Evolutionary conservation across 2,329 filamentous ascomycete species (phyloP).

Genomic region (Alternaria tenuissima): DNA sequence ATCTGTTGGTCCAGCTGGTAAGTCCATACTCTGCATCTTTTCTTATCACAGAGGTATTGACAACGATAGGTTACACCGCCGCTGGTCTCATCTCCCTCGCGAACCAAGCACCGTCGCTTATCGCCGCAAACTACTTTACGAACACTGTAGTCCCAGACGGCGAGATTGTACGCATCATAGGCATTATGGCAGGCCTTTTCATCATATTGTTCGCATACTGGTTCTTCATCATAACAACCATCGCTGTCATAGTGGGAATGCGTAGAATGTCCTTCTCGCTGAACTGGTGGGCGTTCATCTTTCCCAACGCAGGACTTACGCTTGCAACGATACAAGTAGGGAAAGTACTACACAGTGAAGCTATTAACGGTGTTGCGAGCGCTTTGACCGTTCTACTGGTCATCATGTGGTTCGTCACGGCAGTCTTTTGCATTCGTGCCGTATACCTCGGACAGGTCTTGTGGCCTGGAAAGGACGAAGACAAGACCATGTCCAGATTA

Average conservation of each 20-base stretch:
- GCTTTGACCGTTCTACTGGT: constrained; percentile 66
- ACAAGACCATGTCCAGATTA: constrained; percentile 39
- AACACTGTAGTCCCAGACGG: constrained; percentile 42
- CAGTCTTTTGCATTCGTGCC: constrained; percentile 59
- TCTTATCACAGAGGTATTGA: constrained; percentile 64
- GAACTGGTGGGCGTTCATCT: constrained; percentile 68
- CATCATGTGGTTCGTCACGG: constrained; percentile 63
- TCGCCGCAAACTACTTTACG: constrained; percentile 48
- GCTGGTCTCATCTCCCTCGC: constrained; percentile 58
- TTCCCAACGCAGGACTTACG: constrained; percentile 71
- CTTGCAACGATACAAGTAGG: constrained; percentile 67
- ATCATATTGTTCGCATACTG: constrained; percentile 60
- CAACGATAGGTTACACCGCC: constrained; percentile 52
- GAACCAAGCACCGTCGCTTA: constrained; percentile 47
- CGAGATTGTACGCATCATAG: constrained; percentile 52
- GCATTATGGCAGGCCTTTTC: constrained; percentile 57
- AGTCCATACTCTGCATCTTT: constrained; percentile 60
- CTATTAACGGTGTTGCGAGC: constrained; percentile 62
- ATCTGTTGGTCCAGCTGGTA: constrained; percentile 55
- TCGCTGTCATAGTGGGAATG: constrained; percentile 50
- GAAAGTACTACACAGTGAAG: constrained; percentile 60
- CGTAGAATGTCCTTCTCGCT: constrained; percentile 51
- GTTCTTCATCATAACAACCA: constrained; percentile 58
- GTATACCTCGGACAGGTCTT: constrained; percentile 62
- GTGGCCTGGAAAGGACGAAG: constrained; percentile 59